Base-by-base conservation (phyloP, 2,329 filamentous ascomycete genomes). In the Ophiostoma perfectum region DNA sequence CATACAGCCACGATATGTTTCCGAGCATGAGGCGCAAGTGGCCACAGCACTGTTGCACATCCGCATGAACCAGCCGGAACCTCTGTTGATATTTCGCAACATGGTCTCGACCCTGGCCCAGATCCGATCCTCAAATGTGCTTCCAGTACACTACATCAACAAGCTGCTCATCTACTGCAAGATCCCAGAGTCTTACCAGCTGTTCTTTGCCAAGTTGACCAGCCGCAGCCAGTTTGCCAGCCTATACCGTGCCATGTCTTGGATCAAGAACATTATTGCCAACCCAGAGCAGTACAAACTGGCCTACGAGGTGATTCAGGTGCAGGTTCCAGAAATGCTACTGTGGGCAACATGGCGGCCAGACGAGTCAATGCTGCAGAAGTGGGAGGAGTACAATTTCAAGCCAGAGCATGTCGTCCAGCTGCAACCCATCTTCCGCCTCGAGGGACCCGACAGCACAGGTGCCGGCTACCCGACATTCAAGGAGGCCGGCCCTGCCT, bases 211-310 rank as follows among this genome's bases (percentile, higher is more conserved):
- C 8, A 62, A 9, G 45, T 49, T 71, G 5, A 63, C 66, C 16
- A 55, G 42, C 38, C 38, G 36, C n/a, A 64, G 36, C n/a, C 52
- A 49, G 9, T 64, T 69, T 12, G 55, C 58, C 11, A 68, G 39
- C 2, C 67, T 72, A 4, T 66, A 72, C 67, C 49, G 60, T 1
- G 47, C 52, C 36, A 39, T 70, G 2, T 66, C 65, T 3, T 72
- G 71, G 71, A 27, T 70, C 18, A 16, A 36, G 16, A n/a, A 62
- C 7, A 63, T 63, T 67, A 58, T 12, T 18, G 65, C 9, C 14
- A 12, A 2, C 65, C 65, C 8, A 47, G 38, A 86, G 85, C 80
- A 83, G 14, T 60, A 63, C 42, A 39, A 86, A 70, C 66, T 71
- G 3, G 72, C 70, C 4, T 64, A 67, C 38, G 66, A 68, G 27